Evolutionary conservation across 1,284 basidiomycete species (phyloP), one percentile per base, ranked within the genome.

Genomic region (Puccinia triticina): DNA sequence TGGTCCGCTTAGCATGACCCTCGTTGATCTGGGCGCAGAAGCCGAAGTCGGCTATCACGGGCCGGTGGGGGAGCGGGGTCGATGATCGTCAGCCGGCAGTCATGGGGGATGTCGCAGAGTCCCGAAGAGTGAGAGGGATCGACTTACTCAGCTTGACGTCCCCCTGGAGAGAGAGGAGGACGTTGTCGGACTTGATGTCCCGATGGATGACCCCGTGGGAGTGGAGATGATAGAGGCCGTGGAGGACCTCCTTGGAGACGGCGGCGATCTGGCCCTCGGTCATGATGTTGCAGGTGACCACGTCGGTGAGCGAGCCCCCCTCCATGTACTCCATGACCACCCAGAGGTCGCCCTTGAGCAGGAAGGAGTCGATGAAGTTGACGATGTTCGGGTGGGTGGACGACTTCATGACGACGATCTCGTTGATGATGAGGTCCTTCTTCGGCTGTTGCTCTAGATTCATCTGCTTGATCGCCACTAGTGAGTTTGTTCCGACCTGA

Each of bases 311-410:
- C 66, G 92, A 88, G 18, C 90, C 90, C 67, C 96, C 96, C 88
- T 98, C 96, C 96, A 99, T 98, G 88, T 97, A 99, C 89, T 99
- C 96, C 96, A 98, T 99, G 83, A 99, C 95, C 74, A 98, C 96
- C 97, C 97, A 99, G 2, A 99, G 90, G 87, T 98, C 96, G 87
- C 97, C 98, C 89, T 94, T 95, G 89, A 95, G 91, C 59, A 99
- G 88, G 90, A 98, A 99, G 21, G 95, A 97, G 88, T 99, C 97
- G 86, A 98, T 98, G 88, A 94, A 99, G 88, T 98, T 99, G 89
- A 99, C 97, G 85, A 99, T 98, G 88, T 99, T 99, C 26, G 94
- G 93, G 87, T 99, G 96, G 53, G 93, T 90, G 23, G 94, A 95
- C 71, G 95, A 93, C 66, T 95, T 93, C 96, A 99, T 98, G 87